Evolutionary conservation across 768 basidiomycete species (phyloP).

Genomic region (Boletus tomentosulus): DNA sequence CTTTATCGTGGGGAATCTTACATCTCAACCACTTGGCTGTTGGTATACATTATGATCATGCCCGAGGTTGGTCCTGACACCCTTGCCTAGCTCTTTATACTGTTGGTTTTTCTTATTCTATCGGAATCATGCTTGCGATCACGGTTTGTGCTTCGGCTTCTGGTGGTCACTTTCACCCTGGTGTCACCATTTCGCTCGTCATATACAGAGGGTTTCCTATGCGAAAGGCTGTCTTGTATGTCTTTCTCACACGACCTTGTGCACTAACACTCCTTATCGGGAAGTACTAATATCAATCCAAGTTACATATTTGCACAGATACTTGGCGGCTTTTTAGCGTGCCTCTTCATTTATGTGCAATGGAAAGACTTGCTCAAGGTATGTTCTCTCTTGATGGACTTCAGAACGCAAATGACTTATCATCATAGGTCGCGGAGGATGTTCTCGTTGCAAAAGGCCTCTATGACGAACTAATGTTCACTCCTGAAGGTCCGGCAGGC

Average conservation of each 20-base stretch:
- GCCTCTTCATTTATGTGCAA: conserved; percentile 56
- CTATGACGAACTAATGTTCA: conserved; percentile 34
- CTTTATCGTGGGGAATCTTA: conserved; percentile 45
- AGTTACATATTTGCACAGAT: conserved; percentile 68
- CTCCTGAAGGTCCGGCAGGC: conserved; percentile 33
- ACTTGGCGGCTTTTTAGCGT: conserved; percentile 61
- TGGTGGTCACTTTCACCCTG: conserved; percentile 65
- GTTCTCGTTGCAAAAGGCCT: conserved; percentile 24
- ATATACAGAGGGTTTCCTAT: conserved; percentile 54
- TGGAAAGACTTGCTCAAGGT: conserved; percentile 52
- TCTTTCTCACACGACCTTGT: conserved; percentile 10
- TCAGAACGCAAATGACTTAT: conserved; percentile 10
- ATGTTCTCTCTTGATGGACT: conserved; percentile 40
- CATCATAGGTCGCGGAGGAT: conserved; percentile 24
- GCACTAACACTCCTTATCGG: not conserved
- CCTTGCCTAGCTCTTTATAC: conserved; percentile 44
- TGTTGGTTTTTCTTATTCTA: conserved; percentile 53
- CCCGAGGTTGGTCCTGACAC: not conserved
- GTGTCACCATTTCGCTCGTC: conserved; percentile 49
- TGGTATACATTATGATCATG: conserved; percentile 20
- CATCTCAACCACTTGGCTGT: conserved; percentile 47
- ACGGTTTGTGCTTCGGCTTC: conserved; percentile 49
- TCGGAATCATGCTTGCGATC: conserved; percentile 59
- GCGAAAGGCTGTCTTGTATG: conserved; percentile 47
- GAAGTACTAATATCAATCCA: conserved; percentile 10